A percentile compares a stretch with the other conserved stretches of the same genome.
phyloP scores from a whole-genome alignment of 352 stramenopile genomes.

The Globisporangium middletonii region DNA sequence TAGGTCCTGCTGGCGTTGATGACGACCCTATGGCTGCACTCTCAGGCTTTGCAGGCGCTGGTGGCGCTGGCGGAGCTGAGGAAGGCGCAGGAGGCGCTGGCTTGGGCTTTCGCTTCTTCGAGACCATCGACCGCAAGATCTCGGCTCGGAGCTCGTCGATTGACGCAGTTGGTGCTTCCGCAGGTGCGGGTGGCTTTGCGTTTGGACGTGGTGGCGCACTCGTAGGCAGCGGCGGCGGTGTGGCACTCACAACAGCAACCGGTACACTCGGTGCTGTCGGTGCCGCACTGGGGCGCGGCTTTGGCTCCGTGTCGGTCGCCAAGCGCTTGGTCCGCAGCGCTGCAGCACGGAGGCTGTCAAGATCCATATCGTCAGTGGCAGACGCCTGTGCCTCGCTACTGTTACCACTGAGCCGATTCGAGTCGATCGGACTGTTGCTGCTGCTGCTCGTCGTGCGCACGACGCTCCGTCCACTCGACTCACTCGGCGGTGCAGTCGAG shows the following conservation, averaged over 20 bases:
- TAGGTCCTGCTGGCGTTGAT: no score
- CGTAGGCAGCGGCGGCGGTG: slow-evolving; percentile 5
- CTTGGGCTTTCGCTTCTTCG: slow-evolving; percentile 26
- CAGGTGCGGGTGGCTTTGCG: not conserved
- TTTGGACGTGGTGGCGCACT: not conserved
- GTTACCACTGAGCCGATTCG: slow-evolving; percentile 4
- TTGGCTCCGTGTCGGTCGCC: not conserved
- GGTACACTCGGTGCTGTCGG: no score
- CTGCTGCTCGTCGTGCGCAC: no score
- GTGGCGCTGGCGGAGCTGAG: not conserved
- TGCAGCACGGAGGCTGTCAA: slow-evolving; percentile 62
- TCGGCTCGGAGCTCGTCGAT: slow-evolving; percentile 39
- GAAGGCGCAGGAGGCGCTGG: not conserved
- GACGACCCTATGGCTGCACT: not conserved
- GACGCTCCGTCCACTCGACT: no score
- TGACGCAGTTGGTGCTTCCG: slow-evolving; percentile 7
- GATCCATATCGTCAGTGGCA: slow-evolving; percentile 23
- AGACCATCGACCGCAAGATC: slow-evolving; percentile 47
- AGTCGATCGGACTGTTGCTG: no score
- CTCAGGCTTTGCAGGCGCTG: not conserved
- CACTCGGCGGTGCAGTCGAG: not conserved
- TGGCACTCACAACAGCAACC: not conserved
- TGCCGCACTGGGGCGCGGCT: no score
- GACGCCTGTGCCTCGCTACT: not conserved
- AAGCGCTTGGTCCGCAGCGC: slow-evolving; percentile 53